Conservation (phyloP, 257 asterid genomes). For the Agastache rugosa region DNA sequence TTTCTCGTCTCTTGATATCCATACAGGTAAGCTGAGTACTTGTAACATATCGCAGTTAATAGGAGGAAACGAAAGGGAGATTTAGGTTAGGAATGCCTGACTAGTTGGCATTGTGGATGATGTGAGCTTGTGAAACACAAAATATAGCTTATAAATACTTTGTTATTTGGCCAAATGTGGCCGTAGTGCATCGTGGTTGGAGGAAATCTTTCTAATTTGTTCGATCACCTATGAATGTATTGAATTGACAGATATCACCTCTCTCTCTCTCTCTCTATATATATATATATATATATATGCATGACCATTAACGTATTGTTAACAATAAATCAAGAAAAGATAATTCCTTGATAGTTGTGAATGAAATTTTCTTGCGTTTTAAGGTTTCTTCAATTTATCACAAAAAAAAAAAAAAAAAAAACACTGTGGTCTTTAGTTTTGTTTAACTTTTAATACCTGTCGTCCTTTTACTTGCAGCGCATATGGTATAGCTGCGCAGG, state of each 20-base stretch:
- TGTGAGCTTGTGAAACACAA: no score
- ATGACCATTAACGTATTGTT: not conserved
- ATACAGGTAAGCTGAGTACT: no score
- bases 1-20: no score
- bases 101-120: no score
- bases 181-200: not conserved
- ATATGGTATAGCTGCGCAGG: conserved; percentile 88
- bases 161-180: no score
- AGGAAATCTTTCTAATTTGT: not conserved
- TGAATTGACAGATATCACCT: no score
- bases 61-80: no score
- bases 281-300: no score
- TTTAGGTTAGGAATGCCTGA: no score
- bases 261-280: no score
- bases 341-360: not conserved
- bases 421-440: not conserved
- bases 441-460: conserved; percentile 1
- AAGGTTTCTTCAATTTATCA: not conserved
- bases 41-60: no score
- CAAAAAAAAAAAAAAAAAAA: not conserved
- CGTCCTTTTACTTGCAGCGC: conserved; percentile 59
- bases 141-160: no score
- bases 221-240: not conserved
- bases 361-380: not conserved
- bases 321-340: not conserved